Conservation (phyloP, 306 rosid genomes). For the Aeschynomene evenia region DNA sequence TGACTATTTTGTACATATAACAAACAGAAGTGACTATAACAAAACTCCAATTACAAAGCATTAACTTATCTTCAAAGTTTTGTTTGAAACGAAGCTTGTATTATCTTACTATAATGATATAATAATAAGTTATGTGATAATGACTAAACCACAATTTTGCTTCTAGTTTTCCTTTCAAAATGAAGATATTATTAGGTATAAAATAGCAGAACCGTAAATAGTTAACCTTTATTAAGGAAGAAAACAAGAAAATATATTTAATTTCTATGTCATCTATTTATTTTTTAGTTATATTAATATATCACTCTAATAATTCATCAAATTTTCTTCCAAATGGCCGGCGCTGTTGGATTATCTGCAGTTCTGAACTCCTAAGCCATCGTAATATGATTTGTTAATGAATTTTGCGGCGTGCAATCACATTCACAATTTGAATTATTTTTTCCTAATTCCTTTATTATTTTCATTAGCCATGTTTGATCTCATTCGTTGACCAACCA, state of each 20-base stretch:
- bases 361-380: not conserved
- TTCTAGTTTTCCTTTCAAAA: not conserved
- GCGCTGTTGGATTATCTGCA: slow-evolving; percentile 15
- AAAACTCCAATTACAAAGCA: not conserved
- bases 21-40: not conserved
- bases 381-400: not conserved
- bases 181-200: not conserved
- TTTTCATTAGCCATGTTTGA: not conserved
- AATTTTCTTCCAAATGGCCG: slow-evolving; percentile 18
- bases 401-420: slow-evolving; percentile 13
- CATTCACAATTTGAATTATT: not conserved
- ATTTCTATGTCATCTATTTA: not conserved
- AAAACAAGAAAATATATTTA: not conserved
- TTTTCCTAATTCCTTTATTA: not conserved
- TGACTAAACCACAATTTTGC: not conserved
- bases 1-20: no score
- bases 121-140: not conserved
- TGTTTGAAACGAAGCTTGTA: not conserved
- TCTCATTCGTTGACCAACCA: slow-evolving; percentile 31
- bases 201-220: no score
- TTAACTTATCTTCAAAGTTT: not conserved
- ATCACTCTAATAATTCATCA: not conserved
- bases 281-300: not conserved
- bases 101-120: not conserved
- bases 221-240: not conserved